Evolutionary conservation across 202 grass and related monocot species (phyloP).

Genomic region (Bolboschoenoplectus hybrid): DNA sequence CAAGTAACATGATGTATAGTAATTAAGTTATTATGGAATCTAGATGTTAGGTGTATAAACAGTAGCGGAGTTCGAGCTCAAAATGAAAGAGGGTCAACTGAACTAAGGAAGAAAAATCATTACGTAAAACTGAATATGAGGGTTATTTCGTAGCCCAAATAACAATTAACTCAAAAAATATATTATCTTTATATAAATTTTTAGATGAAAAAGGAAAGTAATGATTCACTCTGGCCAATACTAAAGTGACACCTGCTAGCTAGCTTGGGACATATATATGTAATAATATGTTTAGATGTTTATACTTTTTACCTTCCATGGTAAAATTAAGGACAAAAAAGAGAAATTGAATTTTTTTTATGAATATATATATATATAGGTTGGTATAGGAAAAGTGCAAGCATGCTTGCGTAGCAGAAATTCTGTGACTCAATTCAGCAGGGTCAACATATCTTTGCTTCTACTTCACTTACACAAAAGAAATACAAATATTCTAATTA

Average conservation of each 20-base stretch:
- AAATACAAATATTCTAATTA: not conserved
- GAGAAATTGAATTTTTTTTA: not conserved
- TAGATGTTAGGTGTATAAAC: not conserved
- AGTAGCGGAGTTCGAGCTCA: no score
- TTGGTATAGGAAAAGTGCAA: slow-evolving; percentile 32
- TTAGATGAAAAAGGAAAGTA: no score
- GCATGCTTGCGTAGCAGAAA: slow-evolving; percentile 33
- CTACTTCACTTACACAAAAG: slow-evolving; percentile 37
- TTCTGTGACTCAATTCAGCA: slow-evolving; percentile 19
- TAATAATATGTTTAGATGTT: no score
- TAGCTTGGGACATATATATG: not conserved
- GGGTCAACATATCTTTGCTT: slow-evolving; percentile 41
- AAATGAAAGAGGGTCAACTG: no score
- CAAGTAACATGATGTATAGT: slow-evolving; percentile 15
- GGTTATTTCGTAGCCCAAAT: no score
- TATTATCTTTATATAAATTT: no score
- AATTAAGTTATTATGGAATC: not conserved
- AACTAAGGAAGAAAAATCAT: no score
- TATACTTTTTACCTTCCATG: not conserved
- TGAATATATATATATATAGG: not conserved
- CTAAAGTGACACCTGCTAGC: not conserved
- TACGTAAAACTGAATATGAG: no score
- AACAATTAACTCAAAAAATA: no score
- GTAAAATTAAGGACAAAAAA: not conserved
- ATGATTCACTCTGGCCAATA: no score